Base-by-base conservation (phyloP, 1,139 yeast genomes). In the Debaryomycetaceae sp. region DNA sequence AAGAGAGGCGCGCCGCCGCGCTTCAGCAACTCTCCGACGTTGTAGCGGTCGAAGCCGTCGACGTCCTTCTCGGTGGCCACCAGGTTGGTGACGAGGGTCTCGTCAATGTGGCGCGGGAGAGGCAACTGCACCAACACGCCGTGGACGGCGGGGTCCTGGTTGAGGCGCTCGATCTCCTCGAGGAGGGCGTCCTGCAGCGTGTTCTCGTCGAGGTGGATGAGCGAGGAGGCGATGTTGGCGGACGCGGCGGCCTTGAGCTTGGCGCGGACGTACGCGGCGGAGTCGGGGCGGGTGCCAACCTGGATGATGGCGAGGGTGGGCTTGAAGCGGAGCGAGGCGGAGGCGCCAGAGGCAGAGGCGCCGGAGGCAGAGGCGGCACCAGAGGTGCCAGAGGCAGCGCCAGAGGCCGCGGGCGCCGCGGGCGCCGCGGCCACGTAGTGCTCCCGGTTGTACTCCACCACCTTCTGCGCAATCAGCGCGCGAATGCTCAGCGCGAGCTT, bases 61-160 rank as follows among this genome's bases (percentile, higher is more conserved):
- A 83, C 89, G 48, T 83, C 93, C 50, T 83, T 83, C 31, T 70
- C 77, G 27, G 75, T 75, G 11, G 66, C 59, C 10, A 83, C 91
- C 2, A 83, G 63, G 51, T 81, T 79, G 20, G 93, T 82, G 35
- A 83, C 66, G 30, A 58, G 51, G 16, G 83, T 75, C 56, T 82
- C 89, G 48, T 82, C 73, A 33, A 83, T 60, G 49, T 80, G 88
- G 32, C 64, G 54, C 28, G 93, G 93, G 39, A 83, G 59, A 2
- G 93, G 93, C 36, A 83, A 63, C 55, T 83, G 93, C 36, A 83
- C 73, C 45, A 83, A 61, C 18, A 83, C 56, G 13, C 91, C 93
- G 48, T 83, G 79, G 18, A 82, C 78, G 20, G 72, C 58, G 21
- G 74, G 70, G 53, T 82, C 85, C 29, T 68, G 61, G 51, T 83